phyloP scores from a whole-genome alignment of 345 rosid genomes.

The Moricandia moricandioides region DNA sequence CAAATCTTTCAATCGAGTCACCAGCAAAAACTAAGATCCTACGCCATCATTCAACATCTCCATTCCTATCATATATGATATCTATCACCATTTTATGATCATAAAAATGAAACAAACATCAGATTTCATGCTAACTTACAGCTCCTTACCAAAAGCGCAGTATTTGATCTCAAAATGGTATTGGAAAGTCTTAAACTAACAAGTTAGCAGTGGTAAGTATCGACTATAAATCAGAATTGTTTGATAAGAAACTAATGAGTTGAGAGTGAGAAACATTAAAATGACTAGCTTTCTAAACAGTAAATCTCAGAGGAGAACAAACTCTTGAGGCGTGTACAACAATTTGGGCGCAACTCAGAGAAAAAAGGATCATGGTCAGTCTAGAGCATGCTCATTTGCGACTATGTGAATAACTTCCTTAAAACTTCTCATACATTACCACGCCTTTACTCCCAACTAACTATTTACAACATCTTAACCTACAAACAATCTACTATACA shows the following conservation, averaged over 20 bases:
- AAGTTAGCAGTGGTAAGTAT: background rate
- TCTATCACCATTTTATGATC: background rate
- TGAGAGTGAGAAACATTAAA: background rate
- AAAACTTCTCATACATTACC: no score
- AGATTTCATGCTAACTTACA: background rate
- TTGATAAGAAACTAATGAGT: background rate
- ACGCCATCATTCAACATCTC: background rate
- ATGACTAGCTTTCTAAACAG: constrained; percentile 20
- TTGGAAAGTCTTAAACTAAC: background rate
- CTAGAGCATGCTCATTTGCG: no score
- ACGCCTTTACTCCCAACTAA: no score
- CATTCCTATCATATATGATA: background rate
- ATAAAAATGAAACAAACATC: background rate
- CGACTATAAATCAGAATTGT: background rate
- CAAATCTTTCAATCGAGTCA: background rate
- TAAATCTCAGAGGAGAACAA: constrained; percentile 15
- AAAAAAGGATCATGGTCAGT: no score
- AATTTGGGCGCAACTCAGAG: no score
- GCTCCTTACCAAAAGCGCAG: background rate
- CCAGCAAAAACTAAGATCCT: background rate
- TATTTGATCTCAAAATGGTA: background rate
- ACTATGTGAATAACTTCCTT: no score
- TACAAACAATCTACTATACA: no score
- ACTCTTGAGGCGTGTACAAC: constrained; percentile 30
- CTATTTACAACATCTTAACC: no score